Evolutionary conservation across 345 rosid genomes (phyloP).

Genomic region (Aquilaria malaccensis): DNA sequence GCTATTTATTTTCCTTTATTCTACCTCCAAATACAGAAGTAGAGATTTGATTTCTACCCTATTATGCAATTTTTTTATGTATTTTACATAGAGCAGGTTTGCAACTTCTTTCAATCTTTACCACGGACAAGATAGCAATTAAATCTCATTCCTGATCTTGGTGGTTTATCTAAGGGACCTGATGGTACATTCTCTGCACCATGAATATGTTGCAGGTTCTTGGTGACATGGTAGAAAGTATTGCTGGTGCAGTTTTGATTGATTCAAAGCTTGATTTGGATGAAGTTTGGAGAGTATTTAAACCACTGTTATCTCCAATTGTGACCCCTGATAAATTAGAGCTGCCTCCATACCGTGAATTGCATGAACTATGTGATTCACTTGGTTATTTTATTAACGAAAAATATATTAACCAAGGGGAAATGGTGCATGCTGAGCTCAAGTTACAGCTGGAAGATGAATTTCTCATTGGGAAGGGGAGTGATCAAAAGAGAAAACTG

Average conservation of each 20-base stretch:
- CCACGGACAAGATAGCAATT: too few relatives aligned
- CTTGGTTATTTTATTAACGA: slow-evolving; percentile 56
- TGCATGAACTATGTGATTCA: slow-evolving; percentile 69
- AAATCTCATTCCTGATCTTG: too few relatives aligned
- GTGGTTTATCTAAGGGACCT: background rate
- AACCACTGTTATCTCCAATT: slow-evolving; percentile 72
- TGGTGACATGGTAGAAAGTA: slow-evolving; percentile 88
- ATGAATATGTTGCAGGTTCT: slow-evolving; percentile 51
- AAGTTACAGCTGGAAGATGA: slow-evolving; percentile 57
- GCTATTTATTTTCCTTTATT: background rate
- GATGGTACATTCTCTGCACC: slow-evolving; percentile 1
- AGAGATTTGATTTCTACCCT: background rate
- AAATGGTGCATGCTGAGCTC: slow-evolving; percentile 49
- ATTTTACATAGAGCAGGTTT: background rate
- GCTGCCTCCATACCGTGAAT: slow-evolving; percentile 68
- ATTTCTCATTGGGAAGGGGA: slow-evolving; percentile 59
- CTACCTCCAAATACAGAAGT: background rate
- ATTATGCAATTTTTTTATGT: background rate
- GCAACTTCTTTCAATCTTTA: background rate
- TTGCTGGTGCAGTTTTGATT: slow-evolving; percentile 75
- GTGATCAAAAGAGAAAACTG: slow-evolving; percentile 47
- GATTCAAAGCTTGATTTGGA: slow-evolving; percentile 66
- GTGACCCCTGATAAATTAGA: slow-evolving; percentile 79
- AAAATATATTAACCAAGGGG: slow-evolving; percentile 38
- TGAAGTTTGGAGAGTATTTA: slow-evolving; percentile 67